Base-by-base conservation (phyloP, 1,284 basidiomycete genomes). In the Leucoagaricus sp. region DNA sequence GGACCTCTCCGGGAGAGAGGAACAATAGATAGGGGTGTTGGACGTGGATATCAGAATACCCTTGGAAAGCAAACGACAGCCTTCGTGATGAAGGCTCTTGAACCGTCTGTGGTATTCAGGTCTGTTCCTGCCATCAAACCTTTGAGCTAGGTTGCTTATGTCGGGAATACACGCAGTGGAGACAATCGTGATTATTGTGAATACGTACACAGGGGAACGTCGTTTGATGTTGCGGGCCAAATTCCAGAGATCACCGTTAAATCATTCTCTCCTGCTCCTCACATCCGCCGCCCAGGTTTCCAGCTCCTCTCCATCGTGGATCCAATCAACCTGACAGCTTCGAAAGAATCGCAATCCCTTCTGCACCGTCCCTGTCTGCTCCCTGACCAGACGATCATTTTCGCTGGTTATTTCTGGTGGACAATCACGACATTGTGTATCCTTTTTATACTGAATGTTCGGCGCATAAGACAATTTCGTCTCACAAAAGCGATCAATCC, bases 151-250 rank as follows among this genome's bases (percentile, higher is more conserved):
- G 17, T 21, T 52, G 40, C 12, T 33, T 10, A 10, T 12, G 26
- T 52, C 17, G 44, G n/a, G n/a, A n/a, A n/a, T n/a, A n/a, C n/a
- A 56, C 45, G 26, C 65, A 93, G 91, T 63, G 94, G 89, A 9
- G 93, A 96, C 68, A 91, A 96, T 71, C 90, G 91, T 61, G 93
- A 96, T 67, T 93, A 93, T 61, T 96, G 93, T 69, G 89, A 93
- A 63, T 81, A 89, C 61, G 75, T 73, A 57, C 89, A 93, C 64
- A 57, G 53, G 55, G 62, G 25, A 55, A 19, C 49, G 23, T 46
- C 49, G 21, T 49, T 53, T 57, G 58, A 61, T 13, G 59, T 61
- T 29, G 52, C 29, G 34, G 44, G 64, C 40, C 74, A 70, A n/a
- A 73, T 85, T 41, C 77, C 78, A 44, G 87, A 90, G 71, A 78